Base-by-base conservation (phyloP, 2,329 filamentous ascomycete species). In the Tolypocladium cylindrosporum region DNA sequence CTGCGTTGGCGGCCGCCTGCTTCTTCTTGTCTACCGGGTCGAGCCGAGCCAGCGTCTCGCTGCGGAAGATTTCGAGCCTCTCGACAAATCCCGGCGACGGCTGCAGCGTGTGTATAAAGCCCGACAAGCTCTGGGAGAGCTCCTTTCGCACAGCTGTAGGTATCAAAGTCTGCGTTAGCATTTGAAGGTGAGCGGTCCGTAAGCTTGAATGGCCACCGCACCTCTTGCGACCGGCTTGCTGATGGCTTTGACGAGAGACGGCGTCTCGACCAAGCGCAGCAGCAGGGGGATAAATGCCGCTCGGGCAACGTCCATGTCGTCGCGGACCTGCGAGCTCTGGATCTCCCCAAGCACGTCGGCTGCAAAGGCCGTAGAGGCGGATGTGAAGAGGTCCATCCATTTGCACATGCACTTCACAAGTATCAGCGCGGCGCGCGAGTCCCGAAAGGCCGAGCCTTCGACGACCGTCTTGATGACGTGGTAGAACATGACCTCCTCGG, bases 401-500 rank as follows among this genome's bases (percentile, higher is more conserved):
- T 75, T 75, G 24, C 79, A 79, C 58, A 83, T 75, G 50, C 79
- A 69, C 56, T 72, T 71, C 31, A 79, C 75, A 42, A 84, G 69
- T 24, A 78, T 74, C 10, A 84, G 63, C 0, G 79, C 81, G n/a
- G 80, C 77, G 36, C 75, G 69, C 19, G 71, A 66, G 31, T 73
- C 74, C 58, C 68, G 72, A 54, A 84, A 80, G 1, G 75, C 77
- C 1, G 68, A 71, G 0, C 78, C 81, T 54, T 81, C 75, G 1
- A 79, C 88, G 55, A 97, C 91, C 0, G 87, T 89, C 73, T 95
- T 96, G 2, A 91, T 90, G 55, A 99, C 91, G 4, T 92, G 86
- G 71, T 96, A 95, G 67, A 97, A 88, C 73, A 97, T 90, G 55
- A 94, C 87, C 74, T 97, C 96, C 70, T 99, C 94, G 0, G 88